A percentile compares a stretch with the other conserved stretches of the same genome.
Conservation (phyloP, 495 filamentous ascomycete species). For the Parathielavia hyrcaniae region DNA sequence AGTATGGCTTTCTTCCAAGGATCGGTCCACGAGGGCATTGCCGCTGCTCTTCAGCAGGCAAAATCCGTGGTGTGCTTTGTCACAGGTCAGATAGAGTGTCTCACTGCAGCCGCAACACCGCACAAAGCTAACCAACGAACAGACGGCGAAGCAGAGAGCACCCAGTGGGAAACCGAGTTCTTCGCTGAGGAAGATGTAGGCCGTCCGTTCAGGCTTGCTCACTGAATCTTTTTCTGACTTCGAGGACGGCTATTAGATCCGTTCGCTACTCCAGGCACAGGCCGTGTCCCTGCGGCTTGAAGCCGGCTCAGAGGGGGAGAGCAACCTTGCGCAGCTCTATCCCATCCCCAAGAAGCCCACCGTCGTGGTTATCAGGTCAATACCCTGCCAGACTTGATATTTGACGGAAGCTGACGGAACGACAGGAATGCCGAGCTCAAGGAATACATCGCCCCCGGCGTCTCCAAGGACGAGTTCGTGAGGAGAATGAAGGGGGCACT, state of each 20-base stretch:
- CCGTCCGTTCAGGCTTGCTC: not conserved
- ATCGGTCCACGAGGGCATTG: constrained; percentile 70
- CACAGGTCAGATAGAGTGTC: constrained; percentile 36
- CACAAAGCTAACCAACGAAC: constrained; percentile 12
- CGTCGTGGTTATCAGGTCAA: constrained; percentile 68
- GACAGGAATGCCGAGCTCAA: constrained; percentile 54
- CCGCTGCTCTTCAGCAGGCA: constrained; percentile 57
- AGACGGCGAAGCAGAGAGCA: constrained; percentile 61
- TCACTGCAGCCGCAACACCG: not conserved
- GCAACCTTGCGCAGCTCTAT: constrained; percentile 72
- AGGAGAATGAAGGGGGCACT: constrained; percentile 44
- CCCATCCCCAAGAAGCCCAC: constrained; percentile 67
- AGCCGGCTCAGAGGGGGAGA: constrained; percentile 69
- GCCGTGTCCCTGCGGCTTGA: constrained; percentile 63
- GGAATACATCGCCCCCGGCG: constrained; percentile 58
- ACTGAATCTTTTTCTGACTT: not conserved
- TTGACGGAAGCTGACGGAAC: not conserved
- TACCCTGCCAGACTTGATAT: not conserved
- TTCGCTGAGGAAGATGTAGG: constrained; percentile 55
- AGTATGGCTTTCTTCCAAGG: constrained; percentile 69
- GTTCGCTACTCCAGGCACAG: constrained; percentile 46
- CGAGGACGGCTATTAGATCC: constrained; percentile 29
- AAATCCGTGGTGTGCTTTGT: constrained; percentile 46
- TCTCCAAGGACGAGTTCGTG: constrained; percentile 53
- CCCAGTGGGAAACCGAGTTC: constrained; percentile 70